phyloP scores from a whole-genome alignment of 108 stramenopile genomes.

The Fistulifera solaris region DNA sequence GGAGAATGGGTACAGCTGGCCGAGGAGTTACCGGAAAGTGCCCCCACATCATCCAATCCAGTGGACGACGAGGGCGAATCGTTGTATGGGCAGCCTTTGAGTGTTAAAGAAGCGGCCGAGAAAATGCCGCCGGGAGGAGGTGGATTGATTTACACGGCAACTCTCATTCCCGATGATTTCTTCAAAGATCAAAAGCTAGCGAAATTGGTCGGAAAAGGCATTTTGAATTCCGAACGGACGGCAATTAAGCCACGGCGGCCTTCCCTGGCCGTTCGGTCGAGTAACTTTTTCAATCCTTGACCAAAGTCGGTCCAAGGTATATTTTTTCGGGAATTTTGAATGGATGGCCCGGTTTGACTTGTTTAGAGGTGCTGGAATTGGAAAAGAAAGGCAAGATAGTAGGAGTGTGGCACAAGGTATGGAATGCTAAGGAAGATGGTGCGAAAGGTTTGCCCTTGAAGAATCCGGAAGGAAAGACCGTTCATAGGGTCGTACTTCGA shows the following conservation, averaged over 20 bases:
- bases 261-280: constrained; percentile 26
- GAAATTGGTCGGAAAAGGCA: constrained; percentile 25
- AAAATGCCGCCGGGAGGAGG: constrained; percentile 8
- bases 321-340: constrained; percentile 52
- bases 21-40: no score
- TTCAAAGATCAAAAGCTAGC: constrained; percentile 19
- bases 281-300: constrained; percentile 34
- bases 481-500: constrained; percentile 35
- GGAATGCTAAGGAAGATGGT: constrained; percentile 32
- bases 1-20: no score
- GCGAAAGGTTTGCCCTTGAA: constrained; percentile 19
- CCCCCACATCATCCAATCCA: no score
- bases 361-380: constrained; percentile 36
- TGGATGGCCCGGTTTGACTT: constrained; percentile 51
- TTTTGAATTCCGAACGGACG: constrained; percentile 30
- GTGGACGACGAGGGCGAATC: not conserved
- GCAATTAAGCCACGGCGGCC: constrained; percentile 38
- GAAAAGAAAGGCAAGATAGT: constrained; percentile 19
- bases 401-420: constrained; percentile 5
- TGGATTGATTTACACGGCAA: constrained; percentile 26
- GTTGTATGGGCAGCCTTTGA: constrained; percentile 11
- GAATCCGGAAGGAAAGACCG: constrained; percentile 19
- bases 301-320: constrained; percentile 42
- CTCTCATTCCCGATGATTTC: constrained; percentile 30
- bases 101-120: constrained; percentile 6